phyloP scores from a whole-genome alignment of 257 asterid species.

The Lantana camara region DNA sequence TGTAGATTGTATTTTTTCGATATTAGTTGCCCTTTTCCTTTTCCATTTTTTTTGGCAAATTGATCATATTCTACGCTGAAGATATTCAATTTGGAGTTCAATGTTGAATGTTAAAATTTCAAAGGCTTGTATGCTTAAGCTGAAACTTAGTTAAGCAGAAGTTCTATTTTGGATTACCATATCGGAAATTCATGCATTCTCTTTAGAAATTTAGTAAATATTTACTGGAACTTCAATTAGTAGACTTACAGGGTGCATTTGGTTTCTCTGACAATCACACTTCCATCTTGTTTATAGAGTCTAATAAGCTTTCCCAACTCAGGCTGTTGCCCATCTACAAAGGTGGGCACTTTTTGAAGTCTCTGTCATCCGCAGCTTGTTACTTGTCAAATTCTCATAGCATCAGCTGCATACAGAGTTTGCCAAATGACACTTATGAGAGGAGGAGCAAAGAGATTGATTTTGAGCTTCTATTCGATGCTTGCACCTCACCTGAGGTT shows the following conservation, averaged over 20 bases:
- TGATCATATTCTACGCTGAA: neutral
- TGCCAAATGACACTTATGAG: constrained; percentile 33
- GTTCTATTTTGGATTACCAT: too few relatives aligned
- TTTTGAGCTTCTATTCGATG: constrained; percentile 56
- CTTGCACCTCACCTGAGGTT: constrained; percentile 46
- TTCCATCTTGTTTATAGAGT: neutral
- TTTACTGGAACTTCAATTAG: constrained; percentile 8
- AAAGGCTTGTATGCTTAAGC: neutral
- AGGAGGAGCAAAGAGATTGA: constrained; percentile 38
- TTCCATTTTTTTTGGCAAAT: too few relatives aligned
- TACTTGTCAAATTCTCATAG: constrained; percentile 26
- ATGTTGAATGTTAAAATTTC: neutral
- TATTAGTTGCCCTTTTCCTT: neutral
- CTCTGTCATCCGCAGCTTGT: constrained; percentile 15
- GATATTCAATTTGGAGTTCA: neutral
- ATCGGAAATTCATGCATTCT: too few relatives aligned
- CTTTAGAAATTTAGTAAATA: too few relatives aligned
- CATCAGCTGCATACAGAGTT: constrained; percentile 34
- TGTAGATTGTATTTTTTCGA: neutral
- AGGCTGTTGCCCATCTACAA: constrained; percentile 46
- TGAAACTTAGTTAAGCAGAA: neutral
- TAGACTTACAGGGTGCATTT: neutral
- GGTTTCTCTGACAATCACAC: neutral
- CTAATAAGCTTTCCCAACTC: constrained; percentile 1
- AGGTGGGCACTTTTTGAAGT: constrained; percentile 38